Evolutionary conservation across 78 protist genomes (phyloP).

Genomic region (Ministeria vibrans): DNA sequence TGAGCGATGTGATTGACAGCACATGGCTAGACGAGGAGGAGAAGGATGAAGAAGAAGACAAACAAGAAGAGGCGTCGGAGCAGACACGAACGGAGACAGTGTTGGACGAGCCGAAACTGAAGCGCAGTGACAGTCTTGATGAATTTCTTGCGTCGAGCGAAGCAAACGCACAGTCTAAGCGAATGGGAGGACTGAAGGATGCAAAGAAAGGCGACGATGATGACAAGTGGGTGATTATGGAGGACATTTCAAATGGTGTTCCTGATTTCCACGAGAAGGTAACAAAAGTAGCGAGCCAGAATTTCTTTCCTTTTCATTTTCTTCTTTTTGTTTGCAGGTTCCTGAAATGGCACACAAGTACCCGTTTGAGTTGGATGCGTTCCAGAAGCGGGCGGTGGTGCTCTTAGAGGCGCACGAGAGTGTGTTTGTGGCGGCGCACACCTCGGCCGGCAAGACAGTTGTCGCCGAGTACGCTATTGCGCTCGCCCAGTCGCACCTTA

Average conservation of each 20-base stretch:
- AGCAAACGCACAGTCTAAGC: no score
- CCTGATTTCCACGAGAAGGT: background rate
- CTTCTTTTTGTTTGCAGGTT: background rate
- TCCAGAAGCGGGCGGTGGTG: constrained; percentile 83
- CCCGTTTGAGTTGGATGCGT: constrained; percentile 88
- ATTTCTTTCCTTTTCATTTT: background rate
- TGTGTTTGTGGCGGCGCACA: constrained; percentile 94
- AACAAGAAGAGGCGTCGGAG: no score
- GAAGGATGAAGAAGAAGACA: no score
- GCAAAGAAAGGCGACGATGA: background rate
- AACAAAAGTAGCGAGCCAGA: background rate
- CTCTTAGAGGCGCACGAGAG: constrained; percentile 75
- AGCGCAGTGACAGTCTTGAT: no score
- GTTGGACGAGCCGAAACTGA: no score
- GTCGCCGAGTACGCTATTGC: constrained; percentile 95
- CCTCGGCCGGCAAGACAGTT: constrained; percentile 95
- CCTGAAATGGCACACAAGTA: constrained; percentile 31
- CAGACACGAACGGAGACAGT: no score
- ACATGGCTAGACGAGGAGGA: no score
- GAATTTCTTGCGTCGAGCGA: no score
- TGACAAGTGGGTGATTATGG: background rate
- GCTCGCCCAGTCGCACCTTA: constrained; percentile 31
- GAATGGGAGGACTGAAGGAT: background rate
- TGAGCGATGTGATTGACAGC: no score
- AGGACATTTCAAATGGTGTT: background rate